phyloP scores from a whole-genome alignment of 768 basidiomycete genomes.

The Mycena belliarum region DNA sequence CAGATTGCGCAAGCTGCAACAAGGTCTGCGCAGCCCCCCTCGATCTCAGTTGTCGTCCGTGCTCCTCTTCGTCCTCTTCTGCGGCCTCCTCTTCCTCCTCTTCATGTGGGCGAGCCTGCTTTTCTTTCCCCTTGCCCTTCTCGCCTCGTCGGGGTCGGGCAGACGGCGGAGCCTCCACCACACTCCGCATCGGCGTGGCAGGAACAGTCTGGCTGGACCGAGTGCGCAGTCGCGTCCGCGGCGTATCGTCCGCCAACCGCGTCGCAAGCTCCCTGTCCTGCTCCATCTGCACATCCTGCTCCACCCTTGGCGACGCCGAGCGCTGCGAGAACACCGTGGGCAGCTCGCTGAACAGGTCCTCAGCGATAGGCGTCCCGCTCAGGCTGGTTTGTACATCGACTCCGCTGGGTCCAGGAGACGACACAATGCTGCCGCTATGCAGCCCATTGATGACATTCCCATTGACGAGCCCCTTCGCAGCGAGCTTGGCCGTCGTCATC shows the following conservation, averaged over 20 bases:
- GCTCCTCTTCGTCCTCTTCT: neutral
- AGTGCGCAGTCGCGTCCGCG: slow-evolving; percentile 12
- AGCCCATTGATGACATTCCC: slow-evolving; percentile 2
- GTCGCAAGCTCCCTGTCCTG: slow-evolving; percentile 15
- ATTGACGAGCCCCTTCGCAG: neutral
- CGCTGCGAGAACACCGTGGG: slow-evolving; percentile 3
- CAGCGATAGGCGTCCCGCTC: slow-evolving; percentile 1
- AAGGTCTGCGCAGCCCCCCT: slow-evolving; percentile 13
- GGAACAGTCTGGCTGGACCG: slow-evolving; percentile 1
- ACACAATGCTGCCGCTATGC: neutral
- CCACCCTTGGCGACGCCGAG: neutral
- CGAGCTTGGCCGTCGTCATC: slow-evolving; percentile 14
- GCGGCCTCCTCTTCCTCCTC: slow-evolving; percentile 16
- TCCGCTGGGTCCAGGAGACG: slow-evolving; percentile 10
- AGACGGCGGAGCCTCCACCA: neutral
- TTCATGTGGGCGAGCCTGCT: neutral
- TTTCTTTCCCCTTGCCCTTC: slow-evolving; percentile 23
- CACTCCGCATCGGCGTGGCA: slow-evolving; percentile 7
- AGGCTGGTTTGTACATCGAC: neutral
- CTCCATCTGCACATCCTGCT: slow-evolving; percentile 15
- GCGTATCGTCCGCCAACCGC: slow-evolving; percentile 11
- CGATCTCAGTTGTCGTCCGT: slow-evolving; percentile 12
- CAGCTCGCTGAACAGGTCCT: slow-evolving; percentile 8
- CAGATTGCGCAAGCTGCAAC: neutral
- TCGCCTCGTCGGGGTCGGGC: slow-evolving; percentile 4